phyloP scores from a whole-genome alignment of 306 rosid species.

The Vigna unguiculata region DNA sequence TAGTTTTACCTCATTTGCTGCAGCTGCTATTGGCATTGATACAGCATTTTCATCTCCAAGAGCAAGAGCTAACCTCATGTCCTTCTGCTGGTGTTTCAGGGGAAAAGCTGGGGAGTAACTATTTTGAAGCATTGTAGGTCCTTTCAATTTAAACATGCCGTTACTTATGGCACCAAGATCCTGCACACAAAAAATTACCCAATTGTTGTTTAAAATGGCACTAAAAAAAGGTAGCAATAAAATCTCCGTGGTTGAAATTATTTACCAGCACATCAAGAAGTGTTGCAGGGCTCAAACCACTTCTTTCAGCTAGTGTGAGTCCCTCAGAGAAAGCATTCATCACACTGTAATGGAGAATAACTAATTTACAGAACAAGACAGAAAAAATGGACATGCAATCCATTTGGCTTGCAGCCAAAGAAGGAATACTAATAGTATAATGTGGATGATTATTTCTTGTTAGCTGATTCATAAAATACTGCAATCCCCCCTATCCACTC shows the following conservation, averaged over 20 bases:
- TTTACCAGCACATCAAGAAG: constrained; percentile 85
- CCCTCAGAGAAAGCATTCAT: constrained; percentile 94
- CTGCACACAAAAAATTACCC: constrained; percentile 50
- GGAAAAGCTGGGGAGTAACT: constrained; percentile 86
- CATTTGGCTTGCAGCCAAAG: constrained; percentile 12
- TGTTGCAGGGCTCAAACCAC: constrained; percentile 72
- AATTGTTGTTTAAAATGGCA: constrained; percentile 28
- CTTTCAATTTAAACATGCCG: constrained; percentile 81
- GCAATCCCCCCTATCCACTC: background rate
- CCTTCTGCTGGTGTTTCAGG: constrained; percentile 90
- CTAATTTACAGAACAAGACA: constrained; percentile 21
- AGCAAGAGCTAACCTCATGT: constrained; percentile 90
- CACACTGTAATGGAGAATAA: constrained; percentile 57
- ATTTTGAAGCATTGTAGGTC: constrained; percentile 73
- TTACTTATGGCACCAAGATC: constrained; percentile 77
- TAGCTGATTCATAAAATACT: constrained; percentile 31
- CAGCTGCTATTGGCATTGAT: constrained; percentile 87
- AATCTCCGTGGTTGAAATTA: constrained; percentile 18
- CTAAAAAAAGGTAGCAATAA: constrained; percentile 23
- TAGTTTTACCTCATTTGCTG: constrained; percentile 76
- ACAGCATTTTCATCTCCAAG: constrained; percentile 78
- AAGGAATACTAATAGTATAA: constrained; percentile 20
- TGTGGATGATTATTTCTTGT: constrained; percentile 8
- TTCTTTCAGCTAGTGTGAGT: constrained; percentile 67
- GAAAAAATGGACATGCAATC: constrained; percentile 29